Conservation (phyloP, 2,329 filamentous ascomycete species). For the Mycocentrospora acerina region DNA sequence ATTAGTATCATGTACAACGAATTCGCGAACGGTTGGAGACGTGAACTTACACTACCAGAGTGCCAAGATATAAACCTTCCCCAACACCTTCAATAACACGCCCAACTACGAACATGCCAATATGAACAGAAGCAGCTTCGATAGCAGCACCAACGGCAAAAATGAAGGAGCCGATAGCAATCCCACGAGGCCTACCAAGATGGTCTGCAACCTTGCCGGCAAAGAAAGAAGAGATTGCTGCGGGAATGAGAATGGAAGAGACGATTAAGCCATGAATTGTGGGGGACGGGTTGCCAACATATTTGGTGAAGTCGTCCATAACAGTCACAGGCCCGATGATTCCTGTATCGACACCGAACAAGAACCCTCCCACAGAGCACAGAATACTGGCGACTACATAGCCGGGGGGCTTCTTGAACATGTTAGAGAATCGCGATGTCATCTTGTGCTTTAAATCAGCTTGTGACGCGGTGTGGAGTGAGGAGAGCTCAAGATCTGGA, state of each 20-base stretch:
- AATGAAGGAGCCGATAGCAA: slow-evolving; percentile 53
- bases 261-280: slow-evolving; percentile 60
- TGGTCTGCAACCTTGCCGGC: slow-evolving; percentile 59
- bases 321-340: slow-evolving; percentile 62
- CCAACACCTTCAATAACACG: slow-evolving; percentile 60
- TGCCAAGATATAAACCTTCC: slow-evolving; percentile 58
- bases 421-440: too few relatives aligned
- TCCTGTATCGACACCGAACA: slow-evolving; percentile 50
- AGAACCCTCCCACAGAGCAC: slow-evolving; percentile 22
- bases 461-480: too few relatives aligned
- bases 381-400: slow-evolving; percentile 21
- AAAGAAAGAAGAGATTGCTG: slow-evolving; percentile 56
- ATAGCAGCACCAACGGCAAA: slow-evolving; percentile 58
- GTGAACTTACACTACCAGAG: slow-evolving; percentile 50
- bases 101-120: slow-evolving; percentile 58
- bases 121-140: slow-evolving; percentile 50
- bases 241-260: slow-evolving; percentile 60
- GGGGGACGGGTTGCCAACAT: slow-evolving; percentile 55
- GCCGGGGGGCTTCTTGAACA: slow-evolving; percentile 8
- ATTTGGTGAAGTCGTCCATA: slow-evolving; percentile 55
- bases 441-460: too few relatives aligned
- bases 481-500: too few relatives aligned
- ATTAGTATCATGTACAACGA: neutral
- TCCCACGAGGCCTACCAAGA: slow-evolving; percentile 53
- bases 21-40: too few relatives aligned